phyloP scores from a whole-genome alignment of 257 asterid species.

The Ophiorrhiza pumila region DNA sequence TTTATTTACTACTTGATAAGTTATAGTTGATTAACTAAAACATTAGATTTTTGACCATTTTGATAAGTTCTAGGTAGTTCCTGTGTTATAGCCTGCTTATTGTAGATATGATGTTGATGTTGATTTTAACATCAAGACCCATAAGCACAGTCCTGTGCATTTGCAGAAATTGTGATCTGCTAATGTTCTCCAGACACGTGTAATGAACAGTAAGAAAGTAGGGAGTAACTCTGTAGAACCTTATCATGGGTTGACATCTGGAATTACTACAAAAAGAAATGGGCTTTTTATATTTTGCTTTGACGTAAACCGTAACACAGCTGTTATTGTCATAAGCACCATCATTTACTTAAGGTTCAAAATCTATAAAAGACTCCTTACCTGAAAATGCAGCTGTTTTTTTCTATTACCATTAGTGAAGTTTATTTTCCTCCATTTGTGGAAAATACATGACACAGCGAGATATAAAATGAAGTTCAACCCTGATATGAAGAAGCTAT shows the following conservation, averaged over 20 bases:
- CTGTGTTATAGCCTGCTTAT: neutral
- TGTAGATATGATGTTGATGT: neutral
- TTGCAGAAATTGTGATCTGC: neutral
- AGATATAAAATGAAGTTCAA: neutral
- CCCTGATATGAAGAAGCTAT: too few species aligned
- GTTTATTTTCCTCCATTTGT: neutral
- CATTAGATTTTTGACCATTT: neutral
- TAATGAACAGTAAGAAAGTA: neutral
- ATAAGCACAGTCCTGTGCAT: neutral
- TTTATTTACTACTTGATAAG: neutral
- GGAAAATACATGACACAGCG: neutral
- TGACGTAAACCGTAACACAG: neutral
- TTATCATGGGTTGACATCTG: neutral
- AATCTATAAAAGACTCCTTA: neutral
- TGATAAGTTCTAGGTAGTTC: neutral
- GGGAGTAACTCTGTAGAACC: neutral
- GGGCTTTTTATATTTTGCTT: neutral
- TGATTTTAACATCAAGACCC: neutral
- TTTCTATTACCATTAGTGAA: neutral
- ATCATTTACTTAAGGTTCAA: neutral
- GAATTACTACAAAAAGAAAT: neutral
- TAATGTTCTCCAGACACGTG: neutral
- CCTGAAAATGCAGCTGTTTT: neutral
- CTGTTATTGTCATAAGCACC: neutral
- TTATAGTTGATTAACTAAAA: neutral